Conservation (phyloP, 441 rosid species). For the Mallotus japonicus region DNA sequence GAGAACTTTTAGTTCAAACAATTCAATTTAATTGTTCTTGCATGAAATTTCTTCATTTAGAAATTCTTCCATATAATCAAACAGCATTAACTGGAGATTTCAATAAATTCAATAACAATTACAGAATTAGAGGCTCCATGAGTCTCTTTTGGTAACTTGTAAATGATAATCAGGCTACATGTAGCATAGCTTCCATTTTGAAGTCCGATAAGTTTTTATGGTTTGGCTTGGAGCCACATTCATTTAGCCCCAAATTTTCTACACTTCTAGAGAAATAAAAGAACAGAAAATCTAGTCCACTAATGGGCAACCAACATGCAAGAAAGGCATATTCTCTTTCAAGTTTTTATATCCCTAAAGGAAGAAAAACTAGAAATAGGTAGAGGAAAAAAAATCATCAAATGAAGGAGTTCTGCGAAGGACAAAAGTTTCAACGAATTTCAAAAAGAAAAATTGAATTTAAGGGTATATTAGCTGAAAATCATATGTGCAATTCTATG, state of each 20-base stretch:
- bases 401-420: background rate
- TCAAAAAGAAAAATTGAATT: too few relatives aligned
- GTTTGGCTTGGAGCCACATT: background rate
- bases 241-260: background rate
- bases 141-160: background rate
- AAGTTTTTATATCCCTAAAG: background rate
- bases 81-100: background rate
- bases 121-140: background rate
- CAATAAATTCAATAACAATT: background rate
- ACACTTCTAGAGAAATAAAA: background rate
- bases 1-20: background rate
- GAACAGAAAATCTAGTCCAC: background rate
- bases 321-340: background rate
- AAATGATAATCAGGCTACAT: background rate
- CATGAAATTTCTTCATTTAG: background rate
- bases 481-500: background rate
- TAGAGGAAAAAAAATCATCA: too few relatives aligned
- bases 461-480: background rate
- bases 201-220: background rate
- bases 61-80: background rate
- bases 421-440: background rate
- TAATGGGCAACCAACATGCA: background rate
- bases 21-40: background rate
- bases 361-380: background rate
- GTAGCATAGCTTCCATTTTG: too few relatives aligned